These are phyloP conservation scores for Coniochaeta sp. DNA, from an alignment of 2,329 filamentous ascomycete species.

Conservation along the genomic window DNA sequence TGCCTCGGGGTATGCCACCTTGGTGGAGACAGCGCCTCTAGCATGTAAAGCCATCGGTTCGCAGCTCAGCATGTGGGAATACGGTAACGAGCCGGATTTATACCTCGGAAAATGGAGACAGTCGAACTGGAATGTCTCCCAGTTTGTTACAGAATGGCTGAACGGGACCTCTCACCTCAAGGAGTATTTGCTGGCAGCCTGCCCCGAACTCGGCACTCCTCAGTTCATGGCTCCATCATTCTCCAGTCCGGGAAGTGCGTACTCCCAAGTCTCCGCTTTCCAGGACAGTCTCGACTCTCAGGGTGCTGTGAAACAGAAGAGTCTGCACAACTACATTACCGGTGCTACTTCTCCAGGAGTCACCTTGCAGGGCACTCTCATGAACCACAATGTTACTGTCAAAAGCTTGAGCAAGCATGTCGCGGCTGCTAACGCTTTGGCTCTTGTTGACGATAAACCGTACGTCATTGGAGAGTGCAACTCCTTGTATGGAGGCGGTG, in stretches of 20 bases:
- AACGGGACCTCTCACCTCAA: conserved; percentile 5
- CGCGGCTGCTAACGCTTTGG: conserved; percentile 19
- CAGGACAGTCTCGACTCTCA: conserved; percentile 5
- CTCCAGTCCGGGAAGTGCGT: background rate
- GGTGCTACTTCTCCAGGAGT: conserved; percentile 26
- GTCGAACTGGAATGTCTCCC: conserved; percentile 7
- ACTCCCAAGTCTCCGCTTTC: background rate
- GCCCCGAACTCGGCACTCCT: background rate
- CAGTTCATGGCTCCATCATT: background rate
- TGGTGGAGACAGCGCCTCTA: conserved; percentile 14
- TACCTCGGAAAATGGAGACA: conserved; percentile 11
- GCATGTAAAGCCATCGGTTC: conserved; percentile 14
- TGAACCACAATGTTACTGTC: conserved; percentile 27
- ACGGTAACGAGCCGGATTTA: conserved; percentile 17
- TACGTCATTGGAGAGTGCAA: conserved; percentile 42
- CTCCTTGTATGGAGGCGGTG: conserved; percentile 29
- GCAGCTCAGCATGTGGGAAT: conserved; percentile 13
- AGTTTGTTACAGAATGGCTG: conserved; percentile 13
- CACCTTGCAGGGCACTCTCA: conserved; percentile 28
- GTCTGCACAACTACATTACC: conserved; percentile 21
- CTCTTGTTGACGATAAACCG: conserved; percentile 24
- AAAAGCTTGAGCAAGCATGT: conserved; percentile 20
- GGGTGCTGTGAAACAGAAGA: conserved; percentile 14
- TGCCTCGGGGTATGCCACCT: conserved; percentile 13
- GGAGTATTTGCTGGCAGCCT: background rate